A percentile compares a stretch with the other conserved stretches of the same genome.
phyloP scores from a whole-genome alignment of 306 rosid species.

The Myrica gale region DNA sequence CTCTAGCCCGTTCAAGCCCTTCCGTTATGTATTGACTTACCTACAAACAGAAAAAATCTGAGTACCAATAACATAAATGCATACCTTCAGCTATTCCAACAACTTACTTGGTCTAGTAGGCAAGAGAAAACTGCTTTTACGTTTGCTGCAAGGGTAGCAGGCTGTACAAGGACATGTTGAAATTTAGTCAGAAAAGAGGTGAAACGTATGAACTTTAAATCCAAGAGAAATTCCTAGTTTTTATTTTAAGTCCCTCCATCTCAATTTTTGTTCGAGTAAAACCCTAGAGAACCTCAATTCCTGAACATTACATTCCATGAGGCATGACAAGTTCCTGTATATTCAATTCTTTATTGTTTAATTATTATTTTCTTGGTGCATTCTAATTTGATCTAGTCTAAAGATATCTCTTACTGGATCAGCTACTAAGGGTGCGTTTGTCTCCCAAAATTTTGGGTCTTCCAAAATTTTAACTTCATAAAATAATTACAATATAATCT shows the following conservation, averaged over 20 bases:
- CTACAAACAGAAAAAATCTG: constrained; percentile 39
- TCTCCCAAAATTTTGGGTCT: too few relatives aligned
- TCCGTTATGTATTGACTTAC: constrained; percentile 94
- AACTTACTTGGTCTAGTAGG: constrained; percentile 95
- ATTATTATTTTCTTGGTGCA: neutral
- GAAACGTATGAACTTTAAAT: constrained; percentile 1
- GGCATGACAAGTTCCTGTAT: too few relatives aligned
- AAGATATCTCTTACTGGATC: neutral
- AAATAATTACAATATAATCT: too few relatives aligned
- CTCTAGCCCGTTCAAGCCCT: constrained; percentile 96
- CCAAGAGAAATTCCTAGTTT: neutral
- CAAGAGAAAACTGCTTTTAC: constrained; percentile 88
- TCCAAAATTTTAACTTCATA: too few relatives aligned
- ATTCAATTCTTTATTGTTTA: too few relatives aligned
- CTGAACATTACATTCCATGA: too few relatives aligned
- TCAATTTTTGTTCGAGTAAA: neutral
- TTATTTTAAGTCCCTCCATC: neutral
- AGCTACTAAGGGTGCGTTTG: too few relatives aligned
- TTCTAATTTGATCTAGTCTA: neutral
- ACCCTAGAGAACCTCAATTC: neutral
- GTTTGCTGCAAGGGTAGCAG: constrained; percentile 77
- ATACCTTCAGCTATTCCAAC: constrained; percentile 22
- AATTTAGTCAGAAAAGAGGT: constrained; percentile 13
- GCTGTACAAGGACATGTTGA: constrained; percentile 48
- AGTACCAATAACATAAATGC: constrained; percentile 24